Base-by-base conservation (phyloP, 257 asterid genomes). In the Solanum chilense region DNA sequence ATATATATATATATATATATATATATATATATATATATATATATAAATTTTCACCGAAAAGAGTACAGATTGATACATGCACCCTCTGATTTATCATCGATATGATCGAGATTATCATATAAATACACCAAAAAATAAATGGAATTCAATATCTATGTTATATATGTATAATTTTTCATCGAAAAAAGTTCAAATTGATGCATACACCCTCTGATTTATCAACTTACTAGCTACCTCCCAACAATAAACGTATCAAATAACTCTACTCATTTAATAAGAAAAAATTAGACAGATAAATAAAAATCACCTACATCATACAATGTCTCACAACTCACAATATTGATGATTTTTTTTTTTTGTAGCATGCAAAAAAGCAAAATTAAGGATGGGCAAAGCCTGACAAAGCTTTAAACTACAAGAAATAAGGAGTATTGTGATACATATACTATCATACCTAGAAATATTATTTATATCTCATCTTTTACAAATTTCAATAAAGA, bases 401-500 rank as follows among this genome's bases (percentile, higher is more conserved):
- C 84, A 88, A 82, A 77, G 23, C 37, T 45, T 18, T 47, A 66
- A 88, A 62, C 85, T 49, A 29, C 66, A 80, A 39, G 42, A 21
- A 76, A 71, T 35, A 58, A 69, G 82, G 85, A 70, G 82, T 74
- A 74, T 74, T 87, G 83, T 77, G 47, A n/a, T 78, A 60, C 89
- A 85, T 78, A 31, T 33, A 33, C 84, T 86, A 74, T 71, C 86
- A 62, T 76, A 71, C 91, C 41, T 18, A 87, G 27, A 87, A 87
- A 75, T 76, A 85, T 89, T 76, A 85, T 89, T 89, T 12, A 75
- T 87, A 71, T 74, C 77, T 20, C 82, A 74, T 90, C 85, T 89
- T 91, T 76, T 84, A 44, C 89, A 91, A 82, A 88, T 90, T 90
- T 89, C 87, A 89, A 86, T 93, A 89, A 88, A 92, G 94, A 87